Evolutionary conservation across 306 rosid genomes (phyloP), one percentile per base, ranked within the genome.

Genomic region (Gastrolobium bilobum): DNA sequence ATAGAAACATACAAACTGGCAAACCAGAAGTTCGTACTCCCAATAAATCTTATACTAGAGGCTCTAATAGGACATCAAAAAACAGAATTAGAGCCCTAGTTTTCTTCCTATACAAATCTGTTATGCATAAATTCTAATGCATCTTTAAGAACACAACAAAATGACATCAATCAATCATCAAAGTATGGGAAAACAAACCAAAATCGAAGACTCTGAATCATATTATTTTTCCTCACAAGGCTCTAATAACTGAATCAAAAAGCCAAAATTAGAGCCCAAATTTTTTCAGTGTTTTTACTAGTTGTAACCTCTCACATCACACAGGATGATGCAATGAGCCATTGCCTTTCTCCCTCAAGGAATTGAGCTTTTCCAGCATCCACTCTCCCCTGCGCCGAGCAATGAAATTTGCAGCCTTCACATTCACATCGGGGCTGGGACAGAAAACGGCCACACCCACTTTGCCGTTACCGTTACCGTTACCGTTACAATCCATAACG

Each of bases 351-450:
- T 83, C 87, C 74, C 66, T 86, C 71, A 86, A 42, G 1, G 89
- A 86, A 54, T 86, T 86, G 5, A 83, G 71, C 53, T 86, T 86
- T 48, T 86, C 87, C 0, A 86, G 72, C 53, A 63, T 86, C 89
- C 89, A 86, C 56, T 86, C 84, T n/a, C 80, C 83, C 31, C 83
- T 72, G 0, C 80, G 83, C 0, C 80, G 56, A 29, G 89, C 89
- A 14, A 86, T 86, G 81, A 86, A 86, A 1, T 81, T 79, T 8
- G 87, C 37, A 2, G 89, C 89, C 4, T 83, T 92, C 6, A 78
- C 37, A 42, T 95, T 89, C 29, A 93, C 98, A 35, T 95, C 96
- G 4, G 97, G 99, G 82, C 99, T 95, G 3, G 98, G 90, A 69
- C 98, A 95, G 81, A 85, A 82, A 26, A 80, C 80, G n/a, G 91